Base-by-base conservation (phyloP, 2,329 filamentous ascomycete species). In the Arthrobotrys pseudoclavata region DNA sequence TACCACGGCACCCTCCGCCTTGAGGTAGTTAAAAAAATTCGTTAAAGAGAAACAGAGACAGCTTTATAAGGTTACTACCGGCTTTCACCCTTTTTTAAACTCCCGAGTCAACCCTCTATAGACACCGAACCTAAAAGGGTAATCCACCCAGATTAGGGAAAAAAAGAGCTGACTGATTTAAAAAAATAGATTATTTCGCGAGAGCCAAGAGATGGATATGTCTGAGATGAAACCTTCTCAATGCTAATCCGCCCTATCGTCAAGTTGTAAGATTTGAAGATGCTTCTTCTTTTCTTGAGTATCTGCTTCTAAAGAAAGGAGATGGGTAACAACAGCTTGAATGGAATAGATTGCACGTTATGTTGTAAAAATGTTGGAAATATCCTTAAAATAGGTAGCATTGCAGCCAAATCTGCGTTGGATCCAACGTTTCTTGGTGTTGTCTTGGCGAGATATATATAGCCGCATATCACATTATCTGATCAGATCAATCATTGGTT, bases 371-470 rank as follows among this genome's bases (percentile, higher is more conserved):
- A 45, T 45, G 42, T 45, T 45, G 42, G 42, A 45, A 45, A n/a
- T 9, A 2, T 15, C n/a, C n/a, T 20, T n/a, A n/a, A 18, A 60
- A 60, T 37, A 42, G 20, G 55, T 42, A 12, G 4, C 26, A 18
- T 60, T n/a, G 3, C 5, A 15, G 18, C 24, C 48, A n/a, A 22
- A 20, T 31, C 1, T 61, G 69, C 34, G 69, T 74, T 74, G 69
- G 50, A 52, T 66, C 37, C 69, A 74, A 74, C 69, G 61, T 66
- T 64, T 52, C 52, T 66, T 66, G 40, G 12, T 24, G 47, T 50
- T 24, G 37, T 20, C 5, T 60, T 60, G 53, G 53, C 52, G 52
- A 34, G 13, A 9, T 9, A 12, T 50, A 20, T 47, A 47, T 20
- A 10, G 18, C 34, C 34, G 12, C 10, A 40, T 40, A 13, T 13